phyloP scores from a whole-genome alignment of 2,329 filamentous ascomycete genomes.

The Cytospora schulzeri region DNA sequence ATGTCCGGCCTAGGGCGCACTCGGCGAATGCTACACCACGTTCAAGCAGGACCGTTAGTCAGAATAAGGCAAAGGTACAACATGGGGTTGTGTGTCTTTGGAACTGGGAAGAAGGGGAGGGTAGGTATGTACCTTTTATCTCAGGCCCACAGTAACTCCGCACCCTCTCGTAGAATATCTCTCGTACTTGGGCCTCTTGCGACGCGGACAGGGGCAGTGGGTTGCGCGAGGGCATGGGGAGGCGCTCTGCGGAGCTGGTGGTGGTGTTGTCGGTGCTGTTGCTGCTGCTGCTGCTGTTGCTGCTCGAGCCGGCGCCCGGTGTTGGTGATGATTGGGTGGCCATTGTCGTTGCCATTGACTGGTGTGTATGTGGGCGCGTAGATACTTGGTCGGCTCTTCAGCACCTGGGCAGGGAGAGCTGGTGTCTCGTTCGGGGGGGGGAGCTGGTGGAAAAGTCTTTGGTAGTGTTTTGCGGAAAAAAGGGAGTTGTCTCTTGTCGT shows the following conservation, averaged over 20 bases:
- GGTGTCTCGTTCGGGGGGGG: background rate
- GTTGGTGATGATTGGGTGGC: constrained; percentile 36
- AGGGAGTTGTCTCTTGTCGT: background rate
- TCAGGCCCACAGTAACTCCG: constrained; percentile 73
- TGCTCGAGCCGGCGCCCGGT: constrained; percentile 35
- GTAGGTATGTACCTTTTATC: constrained; percentile 65
- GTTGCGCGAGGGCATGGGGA: constrained; percentile 65
- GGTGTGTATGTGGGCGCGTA: background rate
- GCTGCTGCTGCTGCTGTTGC: background rate
- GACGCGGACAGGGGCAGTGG: constrained; percentile 80
- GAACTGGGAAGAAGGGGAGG: background rate
- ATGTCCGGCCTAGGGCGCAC: constrained; percentile 83
- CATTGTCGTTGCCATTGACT: constrained; percentile 44
- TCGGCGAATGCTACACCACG: constrained; percentile 80
- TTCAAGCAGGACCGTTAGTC: background rate
- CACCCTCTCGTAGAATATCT: constrained; percentile 80
- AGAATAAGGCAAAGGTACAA: constrained; percentile 2
- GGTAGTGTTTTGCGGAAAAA: background rate
- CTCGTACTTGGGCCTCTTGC: constrained; percentile 80
- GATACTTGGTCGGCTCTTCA: background rate
- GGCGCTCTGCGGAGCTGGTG: constrained; percentile 30
- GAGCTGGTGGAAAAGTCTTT: background rate
- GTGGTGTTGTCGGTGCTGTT: background rate
- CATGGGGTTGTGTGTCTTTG: background rate
- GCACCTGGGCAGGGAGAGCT: background rate